Evolutionary conservation across 2,329 filamentous ascomycete genomes (phyloP).

Genomic region (Cladophialophora psammophila): DNA sequence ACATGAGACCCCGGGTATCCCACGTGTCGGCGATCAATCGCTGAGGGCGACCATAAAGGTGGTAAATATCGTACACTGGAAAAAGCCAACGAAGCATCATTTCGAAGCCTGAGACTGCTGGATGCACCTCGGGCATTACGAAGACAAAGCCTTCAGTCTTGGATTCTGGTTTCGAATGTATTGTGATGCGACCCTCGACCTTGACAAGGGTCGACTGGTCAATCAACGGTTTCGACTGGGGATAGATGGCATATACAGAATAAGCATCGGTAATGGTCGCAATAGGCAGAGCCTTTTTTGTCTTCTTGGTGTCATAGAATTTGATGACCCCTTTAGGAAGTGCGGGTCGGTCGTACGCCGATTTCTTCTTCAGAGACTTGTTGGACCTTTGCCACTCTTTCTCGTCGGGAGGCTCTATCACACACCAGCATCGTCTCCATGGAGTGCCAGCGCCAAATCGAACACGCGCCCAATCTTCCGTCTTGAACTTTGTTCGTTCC

Average conservation of each 20-base stretch:
- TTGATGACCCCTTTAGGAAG: constrained; percentile 86
- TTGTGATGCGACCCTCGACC: constrained; percentile 87
- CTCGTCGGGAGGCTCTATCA: constrained; percentile 89
- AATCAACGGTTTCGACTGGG: constrained; percentile 90
- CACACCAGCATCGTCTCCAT: constrained; percentile 97
- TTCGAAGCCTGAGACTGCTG: constrained; percentile 93
- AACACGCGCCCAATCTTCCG: constrained; percentile 93
- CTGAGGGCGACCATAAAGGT: constrained; percentile 86
- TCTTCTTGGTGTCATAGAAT: constrained; percentile 93
- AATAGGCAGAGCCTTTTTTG: constrained; percentile 88
- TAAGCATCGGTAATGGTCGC: constrained; percentile 91
- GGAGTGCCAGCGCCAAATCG: constrained; percentile 94
- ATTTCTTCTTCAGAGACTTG: constrained; percentile 82
- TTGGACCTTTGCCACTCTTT: constrained; percentile 86
- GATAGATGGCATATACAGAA: constrained; percentile 93
- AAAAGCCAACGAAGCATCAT: constrained; percentile 94
- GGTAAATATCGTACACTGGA: constrained; percentile 91
- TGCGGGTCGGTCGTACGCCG: constrained; percentile 78
- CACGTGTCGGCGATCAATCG: constrained; percentile 86
- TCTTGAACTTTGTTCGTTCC: constrained; percentile 76
- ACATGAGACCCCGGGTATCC: constrained; percentile 92
- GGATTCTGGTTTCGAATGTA: constrained; percentile 79
- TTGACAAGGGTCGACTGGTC: constrained; percentile 95
- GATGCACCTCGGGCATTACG: constrained; percentile 92
- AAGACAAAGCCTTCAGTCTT: constrained; percentile 94